These are phyloP conservation scores for Cucumis hystrix DNA, from an alignment of 306 rosid genomes.

Conservation along the genomic window DNA sequence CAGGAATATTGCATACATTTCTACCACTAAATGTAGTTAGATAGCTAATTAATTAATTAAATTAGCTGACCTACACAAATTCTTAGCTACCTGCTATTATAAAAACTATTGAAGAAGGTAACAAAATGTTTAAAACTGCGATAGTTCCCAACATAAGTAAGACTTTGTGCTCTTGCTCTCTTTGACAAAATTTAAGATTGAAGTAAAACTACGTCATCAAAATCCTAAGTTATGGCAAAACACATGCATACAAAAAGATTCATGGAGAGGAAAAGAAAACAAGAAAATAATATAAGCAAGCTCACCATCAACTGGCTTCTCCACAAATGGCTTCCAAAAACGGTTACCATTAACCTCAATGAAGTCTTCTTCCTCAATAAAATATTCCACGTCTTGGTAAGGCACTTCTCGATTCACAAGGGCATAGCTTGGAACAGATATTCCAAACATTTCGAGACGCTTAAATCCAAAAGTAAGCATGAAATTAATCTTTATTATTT, in stretches of 20 bases:
- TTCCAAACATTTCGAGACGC: constrained; percentile 73
- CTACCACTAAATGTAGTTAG: background rate
- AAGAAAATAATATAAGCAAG: constrained; percentile 11
- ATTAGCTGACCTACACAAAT: background rate
- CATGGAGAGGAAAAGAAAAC: constrained; percentile 8
- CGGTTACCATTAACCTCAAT: constrained; percentile 83
- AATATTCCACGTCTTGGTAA: constrained; percentile 63
- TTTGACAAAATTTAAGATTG: background rate
- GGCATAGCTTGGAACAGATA: constrained; percentile 91
- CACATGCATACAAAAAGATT: background rate
- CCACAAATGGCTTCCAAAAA: constrained; percentile 96
- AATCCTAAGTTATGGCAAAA: background rate
- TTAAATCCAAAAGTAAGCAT: constrained; percentile 23
- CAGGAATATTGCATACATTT: background rate
- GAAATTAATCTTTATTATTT: constrained; percentile 13
- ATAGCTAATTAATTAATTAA: background rate
- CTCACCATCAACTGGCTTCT: constrained; percentile 96
- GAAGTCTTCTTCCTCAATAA: constrained; percentile 91
- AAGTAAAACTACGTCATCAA: background rate
- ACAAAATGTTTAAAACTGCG: background rate
- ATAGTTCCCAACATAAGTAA: background rate
- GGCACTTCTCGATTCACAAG: constrained; percentile 81
- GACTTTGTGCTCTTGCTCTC: background rate
- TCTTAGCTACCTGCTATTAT: background rate
- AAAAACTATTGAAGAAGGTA: background rate